Evolutionary conservation across 495 filamentous ascomycete genomes (phyloP), one percentile per base, ranked within the genome.

Genomic region (Neurospora sp.): DNA sequence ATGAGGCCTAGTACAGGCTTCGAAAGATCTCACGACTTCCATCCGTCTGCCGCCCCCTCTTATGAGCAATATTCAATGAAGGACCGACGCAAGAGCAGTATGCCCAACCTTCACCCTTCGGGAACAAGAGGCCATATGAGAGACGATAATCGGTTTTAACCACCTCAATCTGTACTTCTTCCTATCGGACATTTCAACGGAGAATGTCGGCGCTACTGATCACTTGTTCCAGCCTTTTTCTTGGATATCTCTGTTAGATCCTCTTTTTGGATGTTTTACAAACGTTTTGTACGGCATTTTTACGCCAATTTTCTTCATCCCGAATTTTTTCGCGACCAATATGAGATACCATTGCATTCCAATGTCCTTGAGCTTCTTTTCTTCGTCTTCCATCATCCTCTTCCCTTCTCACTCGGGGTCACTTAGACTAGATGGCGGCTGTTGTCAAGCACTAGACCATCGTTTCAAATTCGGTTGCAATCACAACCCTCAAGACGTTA

Each of bases 111-210:
- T 66, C 54, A 66, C 14, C 54, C 54, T 66, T 66, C 54, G 75
- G 78, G 79, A 38, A 83, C 82, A 5, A 85, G 82, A 77, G 84
- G 85, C 70, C 84, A 83, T 6, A 69, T 86, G 18, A 79, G 84
- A 14, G 85, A 86, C 42, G 84, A 85, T 76, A 78, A 79, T 9
- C 80, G 78, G 62, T 80, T 77, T 31, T 80, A 75, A 73, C 54
- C 14, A 18, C 54, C 35, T 35, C 27, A 18, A 66, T 66, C 54
- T 66, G 31, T 18, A 66, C 12, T 66, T 66, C 14, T 35, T 31
- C 27, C 9, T 66, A 18, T 10, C 14, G 6, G 12, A 10, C 54
- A 66, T 66, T 18, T 37, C 14, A 4, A 59, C 48, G 54, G 1
- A 37, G 14, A 66, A 18, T 35, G 5, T 35, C 27, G 54, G 14